Evolutionary conservation across 2,329 filamentous ascomycete genomes (phyloP), one percentile per base, ranked within the genome.

Genomic region (Phyllosticta ampelicida): DNA sequence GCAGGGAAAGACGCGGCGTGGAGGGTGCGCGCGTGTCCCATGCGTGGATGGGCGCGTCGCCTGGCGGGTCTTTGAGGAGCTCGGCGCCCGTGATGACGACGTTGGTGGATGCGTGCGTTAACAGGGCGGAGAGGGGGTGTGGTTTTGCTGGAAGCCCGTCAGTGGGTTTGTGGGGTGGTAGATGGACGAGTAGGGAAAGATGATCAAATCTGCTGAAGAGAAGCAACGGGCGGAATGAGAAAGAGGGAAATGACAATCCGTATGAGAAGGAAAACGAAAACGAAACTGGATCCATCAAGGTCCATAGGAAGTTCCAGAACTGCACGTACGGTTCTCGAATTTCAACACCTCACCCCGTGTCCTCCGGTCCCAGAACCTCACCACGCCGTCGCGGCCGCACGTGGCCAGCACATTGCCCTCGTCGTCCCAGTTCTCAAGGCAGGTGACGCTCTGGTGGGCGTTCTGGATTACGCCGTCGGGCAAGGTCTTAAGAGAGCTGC

Each of bases 11-110:
- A 3, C 71, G 60, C 4, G 76, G 73, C 5, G 61, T 61, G 3
- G 51, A 29, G 20, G 65, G 61, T 3, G 53, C 36, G 54, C 77
- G 70, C 21, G 71, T 67, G 60, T 79, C 77, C 69, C 70, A 74
- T 11, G 73, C 63, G 56, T 70, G 70, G 49, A 74, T 68, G 16
- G 70, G 70, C 4, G 71, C 71, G 21, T 68, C 68, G 48, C 65
- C 66, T 11, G 70, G 64, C 0, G 85, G 81, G 48, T 82, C 80
- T 28, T 72, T 73, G 54, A 72, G 72, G 44, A 88, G 76, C 66
- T 92, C 89, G 0, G 87, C 90, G 29, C 89, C 89, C 8, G 84
- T 83, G 20, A 85, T 87, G 18, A 92, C 73, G 3, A 82, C 77
- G 63, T 84, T 80, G 13, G 78, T 79, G 10, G 72, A 66, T 9